Base-by-base conservation (phyloP, 2,329 filamentous ascomycete species). In the Teratosphaeria destructans region DNA sequence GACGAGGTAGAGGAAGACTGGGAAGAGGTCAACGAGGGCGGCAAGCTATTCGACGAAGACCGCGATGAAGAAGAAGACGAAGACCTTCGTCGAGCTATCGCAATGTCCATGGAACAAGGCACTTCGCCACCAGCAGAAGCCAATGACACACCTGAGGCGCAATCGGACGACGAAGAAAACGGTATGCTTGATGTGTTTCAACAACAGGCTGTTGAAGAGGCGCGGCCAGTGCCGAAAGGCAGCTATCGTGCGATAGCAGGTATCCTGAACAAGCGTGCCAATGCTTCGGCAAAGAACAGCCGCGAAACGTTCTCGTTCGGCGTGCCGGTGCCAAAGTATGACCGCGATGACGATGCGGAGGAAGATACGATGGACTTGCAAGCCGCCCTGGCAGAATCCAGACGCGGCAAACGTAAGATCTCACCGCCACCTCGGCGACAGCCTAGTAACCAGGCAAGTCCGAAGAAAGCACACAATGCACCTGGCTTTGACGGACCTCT, bases 301-400 rank as follows among this genome's bases (percentile, higher is more conserved):
- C 75, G 76, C 52, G 79, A 71, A 55, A 59, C 65, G 23, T 69
- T 68, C 5, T 68, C 63, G 3, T 71, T 72, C 56, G 69, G 69
- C 26, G 68, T 71, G 3, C 68, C 67, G 14, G 67, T 65, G 14
- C 68, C 66, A n/a, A 67, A 63, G 52, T 57, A 65, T 11, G 68
- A 64, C 69, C 52, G 68, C 67, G 35, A 64, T 66, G 77, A 83
- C 32, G 82, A 78, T 5, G 81, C 79, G 63, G 89, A 89, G 61
- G 89, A 91, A 60, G 89, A 95, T 57, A 84, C 78, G 14, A 79
- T 93, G 71, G 90, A 96, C 71, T 78, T 96, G 55, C 84, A 89
- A 69, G 81, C 88, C 35, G 86, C 90, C 0, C 74, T 96, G 56
- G 85, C 86, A 10, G 87, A 86, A 63, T 88, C 89, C 23, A 85